phyloP scores from a whole-genome alignment of 495 filamentous ascomycete species.

The Penicillium daleae region DNA sequence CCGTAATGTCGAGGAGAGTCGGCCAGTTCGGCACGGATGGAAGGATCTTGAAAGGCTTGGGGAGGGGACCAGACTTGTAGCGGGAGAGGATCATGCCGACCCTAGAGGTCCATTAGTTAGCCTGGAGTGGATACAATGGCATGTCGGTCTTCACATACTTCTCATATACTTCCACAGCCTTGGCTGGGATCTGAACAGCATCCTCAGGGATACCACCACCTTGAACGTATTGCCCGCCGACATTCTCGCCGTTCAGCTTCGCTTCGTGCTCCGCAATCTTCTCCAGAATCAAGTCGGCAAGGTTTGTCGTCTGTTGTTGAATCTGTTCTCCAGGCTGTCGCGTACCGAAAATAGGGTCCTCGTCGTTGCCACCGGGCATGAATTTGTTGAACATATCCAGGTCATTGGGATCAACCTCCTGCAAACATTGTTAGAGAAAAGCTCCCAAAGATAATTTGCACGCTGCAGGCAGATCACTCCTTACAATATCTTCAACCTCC shows the following conservation, averaged over 20 bases:
- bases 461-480: constrained; percentile 6
- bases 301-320: constrained; percentile 65
- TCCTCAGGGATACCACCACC: constrained; percentile 66
- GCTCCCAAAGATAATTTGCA: neutral
- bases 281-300: constrained; percentile 88
- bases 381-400: constrained; percentile 89
- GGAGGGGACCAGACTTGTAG: constrained; percentile 92
- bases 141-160: constrained; percentile 59
- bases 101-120: constrained; percentile 46
- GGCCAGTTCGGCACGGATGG: constrained; percentile 90
- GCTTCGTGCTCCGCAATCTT: constrained; percentile 95
- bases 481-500: constrained; percentile 76
- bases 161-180: constrained; percentile 90
- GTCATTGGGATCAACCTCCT: constrained; percentile 89
- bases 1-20: constrained; percentile 79
- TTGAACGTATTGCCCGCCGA: constrained; percentile 40
- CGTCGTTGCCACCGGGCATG: constrained; percentile 60
- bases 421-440: constrained; percentile 20
- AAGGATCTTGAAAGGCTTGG: constrained; percentile 96
- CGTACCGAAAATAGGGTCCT: constrained; percentile 55
- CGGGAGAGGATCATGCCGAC: constrained; percentile 86
- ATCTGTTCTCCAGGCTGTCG: constrained; percentile 45
- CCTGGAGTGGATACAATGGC: neutral
- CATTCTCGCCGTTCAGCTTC: constrained; percentile 49
- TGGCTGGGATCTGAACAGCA: constrained; percentile 83